Percentiles rank a stretch among this genome's conserved stretches.
Evolutionary conservation across 305 asterid species (phyloP).

Genomic region (Rubia tinctorum): DNA sequence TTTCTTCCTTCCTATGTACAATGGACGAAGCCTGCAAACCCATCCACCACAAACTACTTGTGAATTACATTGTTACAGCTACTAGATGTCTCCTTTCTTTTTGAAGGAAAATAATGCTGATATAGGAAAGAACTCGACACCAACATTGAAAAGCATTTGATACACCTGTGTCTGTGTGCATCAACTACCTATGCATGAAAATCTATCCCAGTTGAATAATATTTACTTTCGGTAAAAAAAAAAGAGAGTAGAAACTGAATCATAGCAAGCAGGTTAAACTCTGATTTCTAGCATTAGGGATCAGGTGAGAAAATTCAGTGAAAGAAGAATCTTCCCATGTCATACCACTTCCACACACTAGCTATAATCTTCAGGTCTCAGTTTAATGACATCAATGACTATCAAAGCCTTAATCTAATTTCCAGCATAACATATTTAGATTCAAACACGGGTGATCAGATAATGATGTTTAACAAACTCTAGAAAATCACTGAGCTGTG

Average conservation of each 20-base stretch:
- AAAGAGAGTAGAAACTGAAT: too few species aligned
- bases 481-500: not conserved
- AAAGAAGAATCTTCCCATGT: not conserved
- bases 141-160: not conserved
- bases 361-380: not conserved
- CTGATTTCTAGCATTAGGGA: too few species aligned
- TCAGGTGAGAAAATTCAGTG: not conserved
- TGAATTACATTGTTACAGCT: not conserved
- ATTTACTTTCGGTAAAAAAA: too few species aligned
- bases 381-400: not conserved
- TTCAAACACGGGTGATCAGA: too few species aligned
- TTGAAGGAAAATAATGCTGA: not conserved
- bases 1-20: constrained; percentile 31
- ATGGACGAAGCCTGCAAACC: constrained; percentile 24
- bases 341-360: not conserved
- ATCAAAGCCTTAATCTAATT: not conserved
- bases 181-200: too few species aligned
- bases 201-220: too few species aligned
- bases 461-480: too few species aligned
- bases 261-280: too few species aligned
- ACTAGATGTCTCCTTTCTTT: not conserved
- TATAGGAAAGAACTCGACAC: not conserved
- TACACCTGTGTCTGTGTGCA: not conserved
- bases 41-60: not conserved
- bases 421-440: not conserved